Conservation (phyloP, 2,329 filamentous ascomycete species). For the Phaeosphaeria sp. region DNA sequence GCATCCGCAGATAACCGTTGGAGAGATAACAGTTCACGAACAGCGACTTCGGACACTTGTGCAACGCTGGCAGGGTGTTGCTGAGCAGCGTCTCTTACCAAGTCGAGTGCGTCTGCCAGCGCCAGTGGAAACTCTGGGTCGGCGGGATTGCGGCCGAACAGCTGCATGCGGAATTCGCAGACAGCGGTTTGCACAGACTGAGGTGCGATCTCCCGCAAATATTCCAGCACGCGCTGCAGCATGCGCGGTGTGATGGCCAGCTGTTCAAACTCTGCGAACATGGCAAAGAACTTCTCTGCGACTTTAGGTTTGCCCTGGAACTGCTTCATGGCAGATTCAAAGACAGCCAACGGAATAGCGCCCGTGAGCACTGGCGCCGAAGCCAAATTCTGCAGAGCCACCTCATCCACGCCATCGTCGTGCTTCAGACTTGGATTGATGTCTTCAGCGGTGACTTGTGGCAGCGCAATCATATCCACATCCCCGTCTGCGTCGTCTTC, state of each 20-base stretch:
- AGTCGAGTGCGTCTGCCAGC: slow-evolving; percentile 69
- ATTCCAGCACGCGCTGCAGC: slow-evolving; percentile 74
- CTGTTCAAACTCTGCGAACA: slow-evolving; percentile 74
- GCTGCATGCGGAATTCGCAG: slow-evolving; percentile 74
- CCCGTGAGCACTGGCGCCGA: slow-evolving; percentile 84
- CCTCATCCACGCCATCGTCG: slow-evolving; percentile 58
- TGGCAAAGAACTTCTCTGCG: slow-evolving; percentile 79
- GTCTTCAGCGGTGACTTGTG: slow-evolving; percentile 67
- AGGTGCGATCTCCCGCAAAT: slow-evolving; percentile 67
- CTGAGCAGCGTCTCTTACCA: slow-evolving; percentile 63
- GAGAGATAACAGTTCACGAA: slow-evolving; percentile 58
- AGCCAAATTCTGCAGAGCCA: slow-evolving; percentile 68
- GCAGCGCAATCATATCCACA: slow-evolving; percentile 61
- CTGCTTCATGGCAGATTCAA: slow-evolving; percentile 83
- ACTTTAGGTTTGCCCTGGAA: slow-evolving; percentile 71
- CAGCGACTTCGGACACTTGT: slow-evolving; percentile 55
- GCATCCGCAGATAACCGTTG: slow-evolving; percentile 52
- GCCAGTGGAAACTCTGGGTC: slow-evolving; percentile 77
- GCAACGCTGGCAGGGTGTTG: slow-evolving; percentile 40
- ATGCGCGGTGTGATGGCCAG: slow-evolving; percentile 71
- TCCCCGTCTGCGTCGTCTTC: slow-evolving; percentile 58
- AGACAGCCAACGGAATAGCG: slow-evolving; percentile 92
- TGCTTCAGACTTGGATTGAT: slow-evolving; percentile 62
- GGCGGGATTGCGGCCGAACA: slow-evolving; percentile 68
- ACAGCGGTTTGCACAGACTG: slow-evolving; percentile 64